Percentiles rank a stretch among this genome's conserved stretches.
Conservation (phyloP, 78 protist genomes). For the Acrasis kona region DNA sequence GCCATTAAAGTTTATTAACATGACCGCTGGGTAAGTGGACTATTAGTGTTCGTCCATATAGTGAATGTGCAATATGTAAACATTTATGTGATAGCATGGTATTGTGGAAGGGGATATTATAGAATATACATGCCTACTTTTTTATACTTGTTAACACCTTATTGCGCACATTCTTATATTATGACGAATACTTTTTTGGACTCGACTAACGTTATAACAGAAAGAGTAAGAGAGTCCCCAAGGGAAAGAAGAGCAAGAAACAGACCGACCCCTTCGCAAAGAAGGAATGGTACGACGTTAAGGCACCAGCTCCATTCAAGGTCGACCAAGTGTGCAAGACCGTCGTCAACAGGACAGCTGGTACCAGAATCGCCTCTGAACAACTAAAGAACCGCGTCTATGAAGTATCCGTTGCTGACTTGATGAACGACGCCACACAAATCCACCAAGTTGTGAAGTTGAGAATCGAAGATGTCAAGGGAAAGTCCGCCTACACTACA, state of each 20-base stretch:
- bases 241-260: constrained; percentile 54
- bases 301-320: constrained; percentile 75
- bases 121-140: no score
- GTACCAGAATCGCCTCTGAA: constrained; percentile 86
- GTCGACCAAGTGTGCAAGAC: not conserved
- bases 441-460: constrained; percentile 87
- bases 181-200: no score
- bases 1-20: no score
- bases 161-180: no score
- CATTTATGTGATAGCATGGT: no score
- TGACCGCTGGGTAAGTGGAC: no score
- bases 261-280: not conserved
- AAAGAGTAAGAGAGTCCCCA: constrained; percentile 62
- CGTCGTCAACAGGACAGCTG: constrained; percentile 84
- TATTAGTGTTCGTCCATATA: no score
- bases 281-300: constrained; percentile 95
- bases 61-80: no score
- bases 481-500: constrained; percentile 76
- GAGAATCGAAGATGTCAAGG: constrained; percentile 90
- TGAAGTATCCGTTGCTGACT: constrained; percentile 91
- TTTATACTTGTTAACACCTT: no score
- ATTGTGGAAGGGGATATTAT: no score
- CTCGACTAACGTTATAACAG: constrained; percentile 6
- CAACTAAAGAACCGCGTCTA: constrained; percentile 91
- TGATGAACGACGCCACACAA: constrained; percentile 80